Percentiles rank a stretch among this genome's conserved stretches.
Evolutionary conservation across 768 basidiomycete genomes (phyloP).

Genomic region (Pleurotus pulmonarius): DNA sequence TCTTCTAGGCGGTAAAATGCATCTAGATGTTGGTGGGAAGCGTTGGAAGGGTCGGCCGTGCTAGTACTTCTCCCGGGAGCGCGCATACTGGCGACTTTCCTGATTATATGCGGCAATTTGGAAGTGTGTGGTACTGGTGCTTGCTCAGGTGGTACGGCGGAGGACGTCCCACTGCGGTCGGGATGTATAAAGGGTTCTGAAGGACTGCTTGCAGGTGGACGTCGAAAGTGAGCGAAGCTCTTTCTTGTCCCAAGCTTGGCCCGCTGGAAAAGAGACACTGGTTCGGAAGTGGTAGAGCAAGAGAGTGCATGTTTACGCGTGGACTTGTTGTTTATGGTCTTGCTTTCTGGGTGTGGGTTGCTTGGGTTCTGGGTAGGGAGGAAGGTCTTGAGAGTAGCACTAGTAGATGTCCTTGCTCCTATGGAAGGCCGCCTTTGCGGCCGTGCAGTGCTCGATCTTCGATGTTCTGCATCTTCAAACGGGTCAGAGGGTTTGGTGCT

Average conservation of each 20-base stretch:
- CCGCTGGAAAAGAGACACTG: not conserved
- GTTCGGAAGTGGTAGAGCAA: not conserved
- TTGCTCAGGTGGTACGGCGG: not conserved
- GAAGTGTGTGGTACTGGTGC: slow-evolving; percentile 13
- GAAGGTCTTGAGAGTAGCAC: not conserved
- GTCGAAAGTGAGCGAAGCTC: slow-evolving; percentile 6
- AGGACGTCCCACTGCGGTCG: not conserved
- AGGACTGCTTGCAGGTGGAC: not conserved
- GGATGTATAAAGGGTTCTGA: slow-evolving; percentile 1
- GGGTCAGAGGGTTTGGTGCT: not conserved
- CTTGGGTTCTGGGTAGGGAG: too few relatives aligned
- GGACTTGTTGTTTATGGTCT: not conserved
- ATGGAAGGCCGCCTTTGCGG: not conserved
- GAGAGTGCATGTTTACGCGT: not conserved
- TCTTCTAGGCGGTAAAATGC: slow-evolving; percentile 27
- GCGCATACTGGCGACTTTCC: slow-evolving; percentile 35
- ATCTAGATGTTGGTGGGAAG: slow-evolving; percentile 13
- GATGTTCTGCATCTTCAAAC: not conserved
- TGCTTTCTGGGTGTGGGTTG: not conserved
- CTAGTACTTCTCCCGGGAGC: slow-evolving; percentile 14
- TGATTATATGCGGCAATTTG: slow-evolving; percentile 24
- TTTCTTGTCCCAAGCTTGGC: slow-evolving; percentile 3
- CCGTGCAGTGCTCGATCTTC: slow-evolving; percentile 1
- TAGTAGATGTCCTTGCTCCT: not conserved
- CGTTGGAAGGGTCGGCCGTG: slow-evolving; percentile 13